Evolutionary conservation across 805 yeast genomes (phyloP).

Genomic region (Scheffersomyces coipomensis): DNA sequence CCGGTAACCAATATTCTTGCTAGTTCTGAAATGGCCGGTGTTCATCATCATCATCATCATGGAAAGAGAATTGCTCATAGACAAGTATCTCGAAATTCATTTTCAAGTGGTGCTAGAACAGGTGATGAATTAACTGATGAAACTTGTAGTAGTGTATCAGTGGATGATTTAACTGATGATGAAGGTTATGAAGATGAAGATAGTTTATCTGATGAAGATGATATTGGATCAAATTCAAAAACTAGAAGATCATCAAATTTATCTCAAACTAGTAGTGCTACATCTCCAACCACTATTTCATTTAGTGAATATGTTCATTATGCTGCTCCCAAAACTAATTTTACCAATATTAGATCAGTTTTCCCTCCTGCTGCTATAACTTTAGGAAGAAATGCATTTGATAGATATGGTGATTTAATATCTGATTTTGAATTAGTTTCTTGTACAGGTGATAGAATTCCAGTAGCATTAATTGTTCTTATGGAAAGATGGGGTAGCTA

Average conservation of each 20-base stretch:
- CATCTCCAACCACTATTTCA: slow-evolving; percentile 29
- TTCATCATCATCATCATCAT: slow-evolving; percentile 19
- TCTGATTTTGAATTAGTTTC: slow-evolving; percentile 73
- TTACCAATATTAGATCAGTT: slow-evolving; percentile 65
- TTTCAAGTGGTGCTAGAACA: not conserved
- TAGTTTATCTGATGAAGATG: slow-evolving; percentile 1
- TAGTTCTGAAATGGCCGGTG: slow-evolving; percentile 39
- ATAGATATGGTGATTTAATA: slow-evolving; percentile 58
- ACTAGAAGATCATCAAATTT: slow-evolving; percentile 17
- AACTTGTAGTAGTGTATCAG: slow-evolving; percentile 4
- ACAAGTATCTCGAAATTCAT: not conserved
- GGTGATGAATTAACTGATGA: slow-evolving; percentile 6
- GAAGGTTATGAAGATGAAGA: slow-evolving; percentile 7
- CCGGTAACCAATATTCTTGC: slow-evolving; percentile 54
- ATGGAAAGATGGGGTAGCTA: slow-evolving; percentile 77
- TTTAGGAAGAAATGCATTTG: slow-evolving; percentile 71
- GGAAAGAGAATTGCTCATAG: slow-evolving; percentile 12
- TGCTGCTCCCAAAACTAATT: slow-evolving; percentile 68
- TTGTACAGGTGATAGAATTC: slow-evolving; percentile 66
- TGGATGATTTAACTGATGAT: slow-evolving; percentile 1
- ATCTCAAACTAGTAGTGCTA: slow-evolving; percentile 18
- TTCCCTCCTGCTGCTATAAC: slow-evolving; percentile 79
- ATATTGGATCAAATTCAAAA: not conserved
- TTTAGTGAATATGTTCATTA: slow-evolving; percentile 74
- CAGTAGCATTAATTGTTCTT: slow-evolving; percentile 58